phyloP scores from a whole-genome alignment of 1,284 basidiomycete species.

The Cryptococcus neoformans region DNA sequence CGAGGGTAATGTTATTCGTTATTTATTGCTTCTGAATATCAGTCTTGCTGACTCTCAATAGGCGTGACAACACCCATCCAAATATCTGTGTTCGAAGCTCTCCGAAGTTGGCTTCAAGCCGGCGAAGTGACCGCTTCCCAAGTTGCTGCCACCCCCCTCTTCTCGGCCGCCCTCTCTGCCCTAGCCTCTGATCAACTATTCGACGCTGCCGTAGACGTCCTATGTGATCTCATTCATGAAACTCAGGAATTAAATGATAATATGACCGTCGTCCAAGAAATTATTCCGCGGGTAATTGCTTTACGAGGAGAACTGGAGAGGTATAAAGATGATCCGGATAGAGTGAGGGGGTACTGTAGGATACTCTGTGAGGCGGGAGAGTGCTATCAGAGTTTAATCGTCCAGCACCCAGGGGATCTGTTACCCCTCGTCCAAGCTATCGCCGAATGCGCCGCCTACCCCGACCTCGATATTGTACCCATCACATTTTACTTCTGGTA shows the following conservation, averaged over 20 bases:
- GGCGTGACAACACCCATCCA: conserved; percentile 84
- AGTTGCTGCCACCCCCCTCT: conserved; percentile 77
- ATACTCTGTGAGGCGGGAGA: conserved; percentile 96
- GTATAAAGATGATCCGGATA: conserved; percentile 73
- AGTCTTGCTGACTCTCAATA: conserved; percentile 37
- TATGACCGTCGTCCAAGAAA: conserved; percentile 78
- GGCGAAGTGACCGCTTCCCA: conserved; percentile 72
- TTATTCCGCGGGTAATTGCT: conserved; percentile 77
- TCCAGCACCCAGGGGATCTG: conserved; percentile 85
- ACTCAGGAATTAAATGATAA: conserved; percentile 97
- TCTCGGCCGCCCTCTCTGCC: conserved; percentile 77
- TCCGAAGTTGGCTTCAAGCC: conserved; percentile 82
- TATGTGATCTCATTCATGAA: conserved; percentile 96
- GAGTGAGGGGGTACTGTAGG: conserved; percentile 83
- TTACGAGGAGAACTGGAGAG: conserved; percentile 62
- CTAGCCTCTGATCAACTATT: conserved; percentile 82
- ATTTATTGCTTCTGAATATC: neutral
- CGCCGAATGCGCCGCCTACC: conserved; percentile 87
- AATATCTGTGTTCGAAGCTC: conserved; percentile 76
- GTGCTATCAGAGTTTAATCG: conserved; percentile 84
- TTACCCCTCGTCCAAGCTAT: conserved; percentile 94
- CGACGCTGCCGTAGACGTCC: conserved; percentile 84
- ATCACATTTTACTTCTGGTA: conserved; percentile 99
- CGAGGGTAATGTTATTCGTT: conserved; percentile 59
- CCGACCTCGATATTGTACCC: conserved; percentile 92